Conservation (phyloP, 495 filamentous ascomycete genomes). For the Hypoxylon trugodes region DNA sequence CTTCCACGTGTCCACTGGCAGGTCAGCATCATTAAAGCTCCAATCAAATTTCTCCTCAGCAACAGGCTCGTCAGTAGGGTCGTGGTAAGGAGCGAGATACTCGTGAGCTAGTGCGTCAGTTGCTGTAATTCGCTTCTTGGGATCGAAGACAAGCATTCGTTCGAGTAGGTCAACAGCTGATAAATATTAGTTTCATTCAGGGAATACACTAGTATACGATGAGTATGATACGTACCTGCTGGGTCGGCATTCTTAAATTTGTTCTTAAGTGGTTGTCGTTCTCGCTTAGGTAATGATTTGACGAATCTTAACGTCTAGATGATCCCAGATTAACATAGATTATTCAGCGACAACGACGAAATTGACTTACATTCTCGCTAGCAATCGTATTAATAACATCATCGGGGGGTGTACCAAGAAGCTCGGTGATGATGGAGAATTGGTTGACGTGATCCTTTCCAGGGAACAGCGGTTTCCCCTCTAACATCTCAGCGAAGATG, state of each 20-base stretch:
- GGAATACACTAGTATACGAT: not conserved
- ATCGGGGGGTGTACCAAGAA: constrained; percentile 96
- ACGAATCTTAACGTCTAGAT: constrained; percentile 92
- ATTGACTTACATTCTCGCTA: constrained; percentile 85
- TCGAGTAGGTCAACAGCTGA: constrained; percentile 93
- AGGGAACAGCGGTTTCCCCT: constrained; percentile 97
- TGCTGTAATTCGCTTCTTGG: constrained; percentile 87
- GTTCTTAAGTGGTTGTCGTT: constrained; percentile 85
- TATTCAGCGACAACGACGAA: not conserved
- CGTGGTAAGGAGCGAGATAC: constrained; percentile 96
- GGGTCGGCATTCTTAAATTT: constrained; percentile 97
- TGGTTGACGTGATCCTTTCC: constrained; percentile 99
- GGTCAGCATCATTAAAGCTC: constrained; percentile 99
- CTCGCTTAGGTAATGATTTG: constrained; percentile 95
- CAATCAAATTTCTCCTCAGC: constrained; percentile 99
- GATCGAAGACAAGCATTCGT: constrained; percentile 97
- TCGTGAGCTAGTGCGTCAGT: constrained; percentile 85
- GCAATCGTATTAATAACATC: constrained; percentile 99
- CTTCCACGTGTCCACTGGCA: constrained; percentile 99
- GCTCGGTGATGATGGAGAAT: constrained; percentile 98
- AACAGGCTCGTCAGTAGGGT: constrained; percentile 93
- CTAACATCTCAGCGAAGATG: constrained; percentile 99
- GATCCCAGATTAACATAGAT: constrained; percentile 15
- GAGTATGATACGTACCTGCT: constrained; percentile 67
- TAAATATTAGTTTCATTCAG: constrained; percentile 8